These are phyloP conservation scores for Plenodomus tracheiphilus DNA, from an alignment of 2,329 filamentous ascomycete genomes.

Conservation along the genomic window DNA sequence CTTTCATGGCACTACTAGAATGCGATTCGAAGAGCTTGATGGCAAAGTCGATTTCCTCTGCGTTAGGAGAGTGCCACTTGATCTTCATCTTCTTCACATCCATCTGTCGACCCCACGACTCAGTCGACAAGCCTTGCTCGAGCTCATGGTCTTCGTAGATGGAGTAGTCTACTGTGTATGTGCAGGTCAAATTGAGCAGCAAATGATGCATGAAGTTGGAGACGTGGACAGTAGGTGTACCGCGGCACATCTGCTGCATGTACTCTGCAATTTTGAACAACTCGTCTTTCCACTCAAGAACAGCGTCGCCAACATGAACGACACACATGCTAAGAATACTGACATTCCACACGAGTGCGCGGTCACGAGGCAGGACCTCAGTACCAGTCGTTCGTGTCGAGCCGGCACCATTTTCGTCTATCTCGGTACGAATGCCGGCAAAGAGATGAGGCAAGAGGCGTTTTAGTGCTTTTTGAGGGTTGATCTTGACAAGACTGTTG, in stretches of 20 bases:
- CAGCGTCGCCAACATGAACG: constrained; percentile 89
- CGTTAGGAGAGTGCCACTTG: constrained; percentile 84
- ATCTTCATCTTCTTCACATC: constrained; percentile 77
- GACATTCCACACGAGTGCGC: constrained; percentile 93
- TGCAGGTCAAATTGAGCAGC: constrained; percentile 89
- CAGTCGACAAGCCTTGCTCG: constrained; percentile 69
- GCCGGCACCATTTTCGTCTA: constrained; percentile 93
- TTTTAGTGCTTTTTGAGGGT: constrained; percentile 89
- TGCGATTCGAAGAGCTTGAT: constrained; percentile 87
- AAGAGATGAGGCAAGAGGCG: constrained; percentile 89
- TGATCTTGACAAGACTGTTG: constrained; percentile 93
- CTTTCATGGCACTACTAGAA: constrained; percentile 72
- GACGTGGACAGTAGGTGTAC: constrained; percentile 91
- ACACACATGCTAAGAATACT: constrained; percentile 98
- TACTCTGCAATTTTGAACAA: constrained; percentile 89
- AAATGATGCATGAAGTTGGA: constrained; percentile 98
- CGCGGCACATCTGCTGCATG: constrained; percentile 95
- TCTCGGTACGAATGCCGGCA: constrained; percentile 90
- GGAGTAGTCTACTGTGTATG: constrained; percentile 86
- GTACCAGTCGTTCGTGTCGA: constrained; percentile 92
- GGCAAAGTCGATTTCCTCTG: constrained; percentile 83
- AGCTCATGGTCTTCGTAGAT: constrained; percentile 82
- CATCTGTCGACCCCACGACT: constrained; percentile 83
- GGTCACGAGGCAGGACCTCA: constrained; percentile 89
- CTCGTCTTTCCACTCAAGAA: constrained; percentile 85